Evolutionary conservation across 2,329 filamentous ascomycete species (phyloP), one percentile per base, ranked within the genome.

Genomic region (Tolypocladium endophyticum): DNA sequence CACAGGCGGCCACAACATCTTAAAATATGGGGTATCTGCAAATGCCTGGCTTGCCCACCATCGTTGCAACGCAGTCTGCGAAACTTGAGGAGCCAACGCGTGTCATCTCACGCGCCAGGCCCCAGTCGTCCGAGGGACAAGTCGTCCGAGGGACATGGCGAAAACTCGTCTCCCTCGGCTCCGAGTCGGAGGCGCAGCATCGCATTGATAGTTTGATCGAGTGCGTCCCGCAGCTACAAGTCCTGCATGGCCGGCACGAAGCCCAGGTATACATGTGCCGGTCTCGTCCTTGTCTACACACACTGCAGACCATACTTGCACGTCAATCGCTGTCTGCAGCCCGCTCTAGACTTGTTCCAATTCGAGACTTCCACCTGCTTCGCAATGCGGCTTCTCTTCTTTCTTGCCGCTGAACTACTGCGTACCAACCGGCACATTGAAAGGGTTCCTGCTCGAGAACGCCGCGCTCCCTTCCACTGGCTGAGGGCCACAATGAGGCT

Each of bases 401-500:
- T 59, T 39, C 30, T 61, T 52, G 55, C n/a, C 18, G 53, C 47
- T 39, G n/a, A n/a, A n/a, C n/a, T n/a, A n/a, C n/a, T n/a, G 55
- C 20, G 7, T 45, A 11, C 36, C 39, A 50, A 33, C n/a, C 2
- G 47, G 39, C 47, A 28, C 52, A 6, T 33, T 39, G 5, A 16
- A 28, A 8, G 23, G 30, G 16, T 53, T 57, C 38, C 28, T 33
- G n/a, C 57, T 60, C 18, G 55, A 60, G 39, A 45, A 38, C 28
- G 12, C 12, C 28, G 33, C 35, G 45, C 58, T 60, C 2, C 50
- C 57, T 18, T 12, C 36, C 5, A 11, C 47, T 2, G 28, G 47
- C 9, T 2, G 11, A 52, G 2, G 18, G 18, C 18, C 28, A 33
- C 12, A 20, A 33, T 14, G 47, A n/a, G 18, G 45, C 23, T 20